Conservation (phyloP, 2,329 filamentous ascomycete species). For the Chaetothyriales sp. region DNA sequence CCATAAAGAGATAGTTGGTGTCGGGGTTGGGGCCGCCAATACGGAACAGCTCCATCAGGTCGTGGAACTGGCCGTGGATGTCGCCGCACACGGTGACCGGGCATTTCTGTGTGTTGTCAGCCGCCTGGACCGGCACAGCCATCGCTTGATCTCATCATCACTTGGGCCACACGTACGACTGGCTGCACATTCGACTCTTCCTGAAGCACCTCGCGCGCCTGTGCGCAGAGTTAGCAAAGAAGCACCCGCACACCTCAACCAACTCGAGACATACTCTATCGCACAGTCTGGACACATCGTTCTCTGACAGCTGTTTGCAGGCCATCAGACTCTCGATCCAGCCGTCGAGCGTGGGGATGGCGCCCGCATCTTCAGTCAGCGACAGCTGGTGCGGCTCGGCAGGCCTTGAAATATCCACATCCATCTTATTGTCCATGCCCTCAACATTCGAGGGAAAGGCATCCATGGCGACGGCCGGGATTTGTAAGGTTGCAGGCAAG, state of each 20-base stretch:
- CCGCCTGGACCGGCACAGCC: not conserved
- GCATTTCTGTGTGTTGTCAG: constrained; percentile 55
- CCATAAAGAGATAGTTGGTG: constrained; percentile 99
- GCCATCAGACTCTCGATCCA: constrained; percentile 98
- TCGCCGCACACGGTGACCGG: constrained; percentile 97
- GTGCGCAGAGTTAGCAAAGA: constrained; percentile 2
- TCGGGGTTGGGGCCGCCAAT: constrained; percentile 96
- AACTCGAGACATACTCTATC: constrained; percentile 59
- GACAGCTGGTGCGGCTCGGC: constrained; percentile 63
- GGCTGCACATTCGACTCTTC: constrained; percentile 98
- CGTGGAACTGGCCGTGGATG: constrained; percentile 98
- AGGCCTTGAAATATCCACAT: constrained; percentile 74
- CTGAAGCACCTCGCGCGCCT: constrained; percentile 92
- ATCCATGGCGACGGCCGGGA: not conserved
- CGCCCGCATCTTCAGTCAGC: constrained; percentile 65
- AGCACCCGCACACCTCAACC: constrained; percentile 3
- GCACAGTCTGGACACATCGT: constrained; percentile 89
- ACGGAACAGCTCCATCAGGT: constrained; percentile 98
- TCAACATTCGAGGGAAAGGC: not conserved
- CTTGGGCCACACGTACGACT: constrained; percentile 50
- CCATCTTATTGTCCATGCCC: constrained; percentile 88
- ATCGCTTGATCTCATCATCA: constrained; percentile 4
- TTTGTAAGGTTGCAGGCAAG: not conserved
- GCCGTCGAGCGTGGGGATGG: constrained; percentile 83
- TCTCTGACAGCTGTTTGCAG: constrained; percentile 94